These are phyloP conservation scores for Dissoconium aciculare DNA, from an alignment of 2,329 filamentous ascomycete species.

Conservation along the genomic window DNA sequence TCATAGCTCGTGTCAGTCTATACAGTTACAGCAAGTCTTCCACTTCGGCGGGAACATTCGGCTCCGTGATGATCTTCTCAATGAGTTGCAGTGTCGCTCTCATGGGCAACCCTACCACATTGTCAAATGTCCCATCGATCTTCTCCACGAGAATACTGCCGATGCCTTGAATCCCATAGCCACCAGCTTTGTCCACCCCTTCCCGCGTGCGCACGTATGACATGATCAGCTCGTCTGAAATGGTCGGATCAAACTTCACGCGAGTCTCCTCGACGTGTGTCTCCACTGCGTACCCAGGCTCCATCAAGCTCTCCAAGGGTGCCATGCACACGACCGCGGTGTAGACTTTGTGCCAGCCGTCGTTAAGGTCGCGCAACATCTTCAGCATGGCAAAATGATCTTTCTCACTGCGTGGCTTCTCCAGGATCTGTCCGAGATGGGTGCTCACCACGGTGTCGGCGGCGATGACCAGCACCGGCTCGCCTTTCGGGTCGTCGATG, in stretches of 20 bases:
- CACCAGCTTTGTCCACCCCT: conserved; percentile 89
- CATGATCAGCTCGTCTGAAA: conserved; percentile 69
- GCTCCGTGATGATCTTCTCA: conserved; percentile 64
- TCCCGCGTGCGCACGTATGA: conserved; percentile 72
- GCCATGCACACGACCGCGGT: conserved; percentile 75
- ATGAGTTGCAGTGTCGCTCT: conserved; percentile 64
- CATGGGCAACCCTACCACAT: conserved; percentile 82
- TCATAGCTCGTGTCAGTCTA: too few relatives aligned
- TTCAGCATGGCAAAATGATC: conserved; percentile 77
- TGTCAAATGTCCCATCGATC: conserved; percentile 82
- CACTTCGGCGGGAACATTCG: conserved; percentile 48
- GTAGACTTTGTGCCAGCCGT: conserved; percentile 58
- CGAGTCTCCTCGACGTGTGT: conserved; percentile 76
- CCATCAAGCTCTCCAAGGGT: conserved; percentile 61
- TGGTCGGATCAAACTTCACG: conserved; percentile 63
- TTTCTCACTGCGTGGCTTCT: conserved; percentile 72
- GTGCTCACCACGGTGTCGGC: conserved; percentile 85
- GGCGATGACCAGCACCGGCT: conserved; percentile 72
- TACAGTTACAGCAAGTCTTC: conserved; percentile 14
- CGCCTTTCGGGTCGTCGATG: conserved; percentile 44
- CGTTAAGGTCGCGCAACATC: conserved; percentile 55
- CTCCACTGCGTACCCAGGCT: conserved; percentile 75
- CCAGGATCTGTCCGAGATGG: conserved; percentile 60
- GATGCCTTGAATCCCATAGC: conserved; percentile 84
- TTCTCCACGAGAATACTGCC: conserved; percentile 76